Evolutionary conservation across 176 grass and related monocot genomes (phyloP).

Genomic region (Oryza glumipatula): DNA sequence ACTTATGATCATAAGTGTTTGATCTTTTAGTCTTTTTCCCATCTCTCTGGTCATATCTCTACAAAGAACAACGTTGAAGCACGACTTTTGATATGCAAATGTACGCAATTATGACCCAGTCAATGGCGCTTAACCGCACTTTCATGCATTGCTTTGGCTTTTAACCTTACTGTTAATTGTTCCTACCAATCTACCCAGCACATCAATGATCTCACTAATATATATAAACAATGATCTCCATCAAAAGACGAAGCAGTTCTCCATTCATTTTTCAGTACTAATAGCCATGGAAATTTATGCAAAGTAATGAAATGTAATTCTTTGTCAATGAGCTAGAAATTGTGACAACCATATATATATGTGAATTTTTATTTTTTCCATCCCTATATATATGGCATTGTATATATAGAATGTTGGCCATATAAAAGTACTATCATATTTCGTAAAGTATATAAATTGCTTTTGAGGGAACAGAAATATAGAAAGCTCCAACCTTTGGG

Average conservation of each 20-base stretch:
- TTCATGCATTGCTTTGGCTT: constrained; percentile 46
- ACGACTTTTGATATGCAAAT: constrained; percentile 60
- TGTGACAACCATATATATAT: neutral
- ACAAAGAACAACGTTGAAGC: constrained; percentile 50
- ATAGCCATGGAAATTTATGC: neutral
- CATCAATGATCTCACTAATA: neutral
- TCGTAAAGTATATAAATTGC: neutral
- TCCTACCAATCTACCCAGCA: neutral
- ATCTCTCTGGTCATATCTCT: constrained; percentile 33
- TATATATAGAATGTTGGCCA: neutral
- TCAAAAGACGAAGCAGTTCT: neutral
- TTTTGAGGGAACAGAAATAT: constrained; percentile 38
- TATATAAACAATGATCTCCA: neutral
- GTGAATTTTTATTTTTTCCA: neutral
- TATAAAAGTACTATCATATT: neutral
- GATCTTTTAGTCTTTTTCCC: constrained; percentile 1
- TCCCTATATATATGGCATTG: neutral
- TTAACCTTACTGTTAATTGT: constrained; percentile 17
- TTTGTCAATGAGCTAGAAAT: neutral
- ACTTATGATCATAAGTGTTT: constrained; percentile 8
- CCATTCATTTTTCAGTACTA: neutral
- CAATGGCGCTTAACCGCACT: constrained; percentile 57
- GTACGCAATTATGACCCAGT: constrained; percentile 53
- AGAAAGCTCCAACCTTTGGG: constrained; percentile 49
- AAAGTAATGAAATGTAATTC: neutral